Evolutionary conservation across 2,329 filamentous ascomycete species (phyloP).

Genomic region (Ophiostoma piceae): DNA sequence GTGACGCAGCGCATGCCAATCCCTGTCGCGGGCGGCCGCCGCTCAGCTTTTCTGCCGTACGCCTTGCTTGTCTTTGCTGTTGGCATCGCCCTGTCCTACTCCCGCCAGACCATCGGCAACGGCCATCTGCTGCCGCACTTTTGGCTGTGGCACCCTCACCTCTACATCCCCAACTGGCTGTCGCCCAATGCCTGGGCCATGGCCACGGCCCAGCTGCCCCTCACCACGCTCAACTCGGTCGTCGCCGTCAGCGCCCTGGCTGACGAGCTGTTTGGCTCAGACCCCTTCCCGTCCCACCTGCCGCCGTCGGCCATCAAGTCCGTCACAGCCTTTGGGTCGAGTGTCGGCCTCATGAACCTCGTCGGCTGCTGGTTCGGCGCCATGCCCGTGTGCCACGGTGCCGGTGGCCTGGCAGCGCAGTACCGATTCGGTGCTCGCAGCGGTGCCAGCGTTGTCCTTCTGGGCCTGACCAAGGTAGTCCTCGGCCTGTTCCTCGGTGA

Average conservation of each 20-base stretch:
- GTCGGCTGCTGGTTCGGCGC: conserved; percentile 84
- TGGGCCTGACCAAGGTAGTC: conserved; percentile 69
- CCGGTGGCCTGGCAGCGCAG: conserved; percentile 84
- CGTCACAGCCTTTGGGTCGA: conserved; percentile 72
- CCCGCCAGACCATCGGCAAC: conserved; percentile 27
- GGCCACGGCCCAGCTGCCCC: conserved; percentile 81
- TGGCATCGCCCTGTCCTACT: conserved; percentile 54
- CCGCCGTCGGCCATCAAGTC: conserved; percentile 50
- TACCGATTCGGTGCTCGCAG: conserved; percentile 87
- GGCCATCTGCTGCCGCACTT: conserved; percentile 44
- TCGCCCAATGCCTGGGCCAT: conserved; percentile 42
- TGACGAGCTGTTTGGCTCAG: conserved; percentile 63
- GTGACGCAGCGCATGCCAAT: conserved; percentile 55
- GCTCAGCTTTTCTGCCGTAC: conserved; percentile 57
- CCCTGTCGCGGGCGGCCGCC: background rate
- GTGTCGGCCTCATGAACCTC: conserved; percentile 79
- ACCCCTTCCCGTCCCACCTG: background rate
- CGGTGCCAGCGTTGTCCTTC: conserved; percentile 73
- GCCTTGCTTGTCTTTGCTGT: conserved; percentile 66
- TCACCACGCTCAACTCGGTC: conserved; percentile 89
- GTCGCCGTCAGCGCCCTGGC: conserved; percentile 80
- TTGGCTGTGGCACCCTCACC: conserved; percentile 55
- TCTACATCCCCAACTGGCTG: conserved; percentile 40
- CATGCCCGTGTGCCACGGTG: conserved; percentile 94
- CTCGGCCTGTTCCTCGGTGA: conserved; percentile 72